A percentile compares a stretch with the other conserved stretches of the same genome.
phyloP scores from a whole-genome alignment of 495 filamentous ascomycete genomes.

The Trichoderma asperelloides region DNA sequence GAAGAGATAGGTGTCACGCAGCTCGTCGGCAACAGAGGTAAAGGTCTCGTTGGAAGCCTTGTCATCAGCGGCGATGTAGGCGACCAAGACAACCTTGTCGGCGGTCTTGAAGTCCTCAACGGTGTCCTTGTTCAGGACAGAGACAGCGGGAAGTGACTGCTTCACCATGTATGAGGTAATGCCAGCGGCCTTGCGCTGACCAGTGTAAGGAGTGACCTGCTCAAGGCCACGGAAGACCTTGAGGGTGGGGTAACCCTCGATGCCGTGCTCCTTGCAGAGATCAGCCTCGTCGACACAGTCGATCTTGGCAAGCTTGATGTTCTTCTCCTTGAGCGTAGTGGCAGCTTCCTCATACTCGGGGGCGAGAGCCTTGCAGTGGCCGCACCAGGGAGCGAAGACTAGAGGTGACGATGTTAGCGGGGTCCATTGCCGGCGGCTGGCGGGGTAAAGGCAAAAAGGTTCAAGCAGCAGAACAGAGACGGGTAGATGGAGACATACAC shows the following conservation, averaged over 20 bases:
- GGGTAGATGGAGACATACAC: slow-evolving; percentile 42
- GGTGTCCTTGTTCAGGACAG: slow-evolving; percentile 64
- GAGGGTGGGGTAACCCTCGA: slow-evolving; percentile 95
- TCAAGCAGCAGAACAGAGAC: neutral
- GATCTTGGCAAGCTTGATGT: slow-evolving; percentile 85
- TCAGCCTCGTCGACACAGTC: slow-evolving; percentile 94
- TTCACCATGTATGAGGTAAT: slow-evolving; percentile 99
- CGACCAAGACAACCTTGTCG: slow-evolving; percentile 93
- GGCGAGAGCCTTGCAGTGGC: slow-evolving; percentile 78
- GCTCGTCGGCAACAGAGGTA: slow-evolving; percentile 66
- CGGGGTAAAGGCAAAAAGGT: neutral
- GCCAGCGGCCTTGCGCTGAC: slow-evolving; percentile 78
- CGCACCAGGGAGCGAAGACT: slow-evolving; percentile 71
- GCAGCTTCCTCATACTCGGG: slow-evolving; percentile 87
- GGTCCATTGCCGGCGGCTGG: slow-evolving; percentile 12
- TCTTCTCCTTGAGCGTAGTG: slow-evolving; percentile 87
- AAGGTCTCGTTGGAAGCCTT: slow-evolving; percentile 78
- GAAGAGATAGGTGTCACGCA: slow-evolving; percentile 88
- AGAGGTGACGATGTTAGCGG: slow-evolving; percentile 10
- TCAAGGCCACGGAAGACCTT: slow-evolving; percentile 98
- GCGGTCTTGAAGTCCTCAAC: slow-evolving; percentile 94
- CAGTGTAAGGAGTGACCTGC: slow-evolving; percentile 71
- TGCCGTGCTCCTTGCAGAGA: slow-evolving; percentile 79
- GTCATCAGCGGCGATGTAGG: slow-evolving; percentile 76
- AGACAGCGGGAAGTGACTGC: slow-evolving; percentile 91